These are phyloP conservation scores for Calophaca sinica DNA, from an alignment of 306 rosid species.

Conservation along the genomic window DNA sequence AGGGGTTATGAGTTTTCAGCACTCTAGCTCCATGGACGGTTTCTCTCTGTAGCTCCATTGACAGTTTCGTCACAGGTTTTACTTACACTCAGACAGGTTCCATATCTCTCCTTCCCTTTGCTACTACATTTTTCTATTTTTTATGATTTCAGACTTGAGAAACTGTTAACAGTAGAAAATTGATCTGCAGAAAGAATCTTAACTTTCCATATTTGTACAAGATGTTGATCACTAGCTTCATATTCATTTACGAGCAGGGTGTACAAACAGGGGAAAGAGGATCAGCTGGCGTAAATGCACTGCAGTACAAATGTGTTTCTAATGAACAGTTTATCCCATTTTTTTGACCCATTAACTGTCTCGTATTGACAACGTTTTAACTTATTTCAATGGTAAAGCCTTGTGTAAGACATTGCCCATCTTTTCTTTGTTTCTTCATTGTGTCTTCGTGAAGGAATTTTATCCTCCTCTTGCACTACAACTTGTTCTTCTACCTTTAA, in stretches of 20 bases:
- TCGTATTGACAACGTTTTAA: constrained; percentile 7
- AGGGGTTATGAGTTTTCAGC: neutral
- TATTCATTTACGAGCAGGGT: no score
- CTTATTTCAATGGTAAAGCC: constrained; percentile 19
- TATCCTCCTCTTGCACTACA: neutral
- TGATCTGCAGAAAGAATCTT: neutral
- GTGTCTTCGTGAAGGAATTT: neutral
- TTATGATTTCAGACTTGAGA: constrained; percentile 1
- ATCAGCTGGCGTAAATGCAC: neutral
- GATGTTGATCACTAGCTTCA: no score
- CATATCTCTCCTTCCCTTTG: neutral
- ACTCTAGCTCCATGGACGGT: neutral
- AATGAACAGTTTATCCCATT: constrained; percentile 16
- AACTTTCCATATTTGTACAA: neutral
- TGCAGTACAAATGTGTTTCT: neutral
- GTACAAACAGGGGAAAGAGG: no score
- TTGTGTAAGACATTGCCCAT: constrained; percentile 5
- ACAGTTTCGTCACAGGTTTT: neutral
- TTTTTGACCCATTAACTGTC: neutral
- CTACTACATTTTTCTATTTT: neutral
- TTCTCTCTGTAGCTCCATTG: neutral
- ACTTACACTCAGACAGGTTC: neutral
- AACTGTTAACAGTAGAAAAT: neutral
- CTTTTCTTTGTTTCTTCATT: neutral
- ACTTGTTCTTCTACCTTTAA: neutral